Conservation (phyloP, 2,329 filamentous ascomycete genomes). For the Amylocarpus encephaloides region DNA sequence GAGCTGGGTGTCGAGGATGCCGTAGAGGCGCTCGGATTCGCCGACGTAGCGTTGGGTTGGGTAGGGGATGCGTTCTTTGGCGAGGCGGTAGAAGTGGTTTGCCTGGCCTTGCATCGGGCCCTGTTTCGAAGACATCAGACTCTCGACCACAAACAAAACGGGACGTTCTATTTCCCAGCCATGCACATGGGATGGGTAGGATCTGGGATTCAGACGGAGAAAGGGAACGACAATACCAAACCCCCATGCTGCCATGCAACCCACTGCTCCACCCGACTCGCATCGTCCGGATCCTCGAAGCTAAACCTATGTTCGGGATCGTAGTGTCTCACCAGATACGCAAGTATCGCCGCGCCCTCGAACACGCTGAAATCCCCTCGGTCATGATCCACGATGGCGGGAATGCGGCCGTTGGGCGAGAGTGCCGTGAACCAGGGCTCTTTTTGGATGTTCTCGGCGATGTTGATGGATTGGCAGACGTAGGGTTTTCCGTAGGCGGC, state of each 20-base stretch:
- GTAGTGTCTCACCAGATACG: slow-evolving; percentile 68
- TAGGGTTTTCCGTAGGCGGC: slow-evolving; percentile 58
- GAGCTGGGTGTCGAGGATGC: slow-evolving; percentile 63
- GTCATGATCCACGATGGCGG: slow-evolving; percentile 61
- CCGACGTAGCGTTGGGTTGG: slow-evolving; percentile 68
- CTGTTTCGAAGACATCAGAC: slow-evolving; percentile 37
- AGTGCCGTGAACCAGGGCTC: slow-evolving; percentile 59
- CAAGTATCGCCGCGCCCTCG: slow-evolving; percentile 67
- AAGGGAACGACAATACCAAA: slow-evolving; percentile 9
- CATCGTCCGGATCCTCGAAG: slow-evolving; percentile 47
- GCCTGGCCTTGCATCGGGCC: slow-evolving; percentile 70
- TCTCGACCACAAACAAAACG: no score
- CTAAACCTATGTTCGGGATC: slow-evolving; percentile 62
- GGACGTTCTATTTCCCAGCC: no score
- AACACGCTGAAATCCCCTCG: slow-evolving; percentile 58
- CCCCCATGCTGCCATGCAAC: slow-evolving; percentile 51
- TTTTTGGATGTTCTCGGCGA: slow-evolving; percentile 57
- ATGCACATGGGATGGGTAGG: no score
- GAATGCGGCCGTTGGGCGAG: slow-evolving; percentile 60
- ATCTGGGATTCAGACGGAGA: no score
- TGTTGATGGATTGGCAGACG: slow-evolving; percentile 53
- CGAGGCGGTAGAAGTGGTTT: slow-evolving; percentile 65
- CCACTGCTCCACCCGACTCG: slow-evolving; percentile 50
- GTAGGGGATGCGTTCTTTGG: slow-evolving; percentile 64
- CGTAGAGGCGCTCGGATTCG: slow-evolving; percentile 68